Percentiles rank a stretch among this genome's conserved stretches.
Evolutionary conservation across 148 eudicot genomes (phyloP).

Genomic region (Amaranthus cruentus): DNA sequence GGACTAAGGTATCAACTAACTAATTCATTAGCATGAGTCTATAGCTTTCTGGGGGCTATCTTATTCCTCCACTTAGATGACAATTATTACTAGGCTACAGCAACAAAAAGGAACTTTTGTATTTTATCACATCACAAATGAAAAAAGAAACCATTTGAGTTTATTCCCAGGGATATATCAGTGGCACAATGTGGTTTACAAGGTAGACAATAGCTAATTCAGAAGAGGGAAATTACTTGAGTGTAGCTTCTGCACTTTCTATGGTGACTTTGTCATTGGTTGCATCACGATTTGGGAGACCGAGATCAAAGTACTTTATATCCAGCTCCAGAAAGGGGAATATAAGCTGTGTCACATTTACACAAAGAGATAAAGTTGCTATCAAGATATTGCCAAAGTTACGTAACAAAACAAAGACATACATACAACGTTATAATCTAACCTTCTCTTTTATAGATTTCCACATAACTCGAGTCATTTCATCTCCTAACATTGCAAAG

Average conservation of each 20-base stretch:
- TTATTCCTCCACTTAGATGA: too few relatives aligned
- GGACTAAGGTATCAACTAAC: too few relatives aligned
- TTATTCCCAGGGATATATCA: neutral
- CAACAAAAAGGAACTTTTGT: neutral
- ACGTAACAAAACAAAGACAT: neutral
- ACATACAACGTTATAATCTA: neutral
- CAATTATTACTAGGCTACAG: neutral
- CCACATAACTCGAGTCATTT: constrained; percentile 51
- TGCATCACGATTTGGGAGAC: constrained; percentile 47
- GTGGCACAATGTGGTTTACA: neutral
- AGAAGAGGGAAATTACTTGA: constrained; percentile 28
- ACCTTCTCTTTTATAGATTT: constrained; percentile 46
- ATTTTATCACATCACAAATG: neutral
- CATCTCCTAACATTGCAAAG: constrained; percentile 33
- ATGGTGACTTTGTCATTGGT: constrained; percentile 47
- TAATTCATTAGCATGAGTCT: too few relatives aligned
- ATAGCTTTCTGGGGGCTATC: too few relatives aligned
- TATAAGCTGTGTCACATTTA: constrained; percentile 31
- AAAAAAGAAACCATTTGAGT: neutral
- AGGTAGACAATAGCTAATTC: neutral
- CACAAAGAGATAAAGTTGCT: neutral
- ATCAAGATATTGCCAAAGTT: neutral
- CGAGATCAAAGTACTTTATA: constrained; percentile 45
- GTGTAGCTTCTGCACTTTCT: constrained; percentile 54
- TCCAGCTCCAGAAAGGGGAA: constrained; percentile 40